These are phyloP conservation scores for Ramularia collo-cygni DNA, from an alignment of 2,329 filamentous ascomycete species.

Conservation along the genomic window DNA sequence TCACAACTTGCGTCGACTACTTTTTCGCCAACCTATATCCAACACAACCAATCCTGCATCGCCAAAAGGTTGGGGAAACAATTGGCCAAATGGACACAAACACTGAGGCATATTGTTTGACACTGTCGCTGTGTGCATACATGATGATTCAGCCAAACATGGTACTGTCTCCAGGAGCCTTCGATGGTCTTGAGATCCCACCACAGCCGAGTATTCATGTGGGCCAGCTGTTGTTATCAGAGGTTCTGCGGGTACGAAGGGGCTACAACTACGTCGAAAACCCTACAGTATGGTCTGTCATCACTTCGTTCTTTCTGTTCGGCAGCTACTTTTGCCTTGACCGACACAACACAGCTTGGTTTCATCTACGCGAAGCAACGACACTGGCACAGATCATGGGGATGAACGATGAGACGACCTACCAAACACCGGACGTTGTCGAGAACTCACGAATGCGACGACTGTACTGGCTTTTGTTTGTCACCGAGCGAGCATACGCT, in stretches of 20 bases:
- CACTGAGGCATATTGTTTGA: constrained; percentile 52
- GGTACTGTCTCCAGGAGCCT: constrained; percentile 32
- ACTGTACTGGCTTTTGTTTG: constrained; percentile 57
- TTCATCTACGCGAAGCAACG: constrained; percentile 55
- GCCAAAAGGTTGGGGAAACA: constrained; percentile 45
- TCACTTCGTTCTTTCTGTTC: constrained; percentile 57
- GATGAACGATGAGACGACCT: constrained; percentile 53
- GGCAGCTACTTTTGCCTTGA: constrained; percentile 57
- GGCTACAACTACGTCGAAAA: constrained; percentile 53
- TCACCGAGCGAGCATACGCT: constrained; percentile 58
- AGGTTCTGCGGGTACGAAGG: constrained; percentile 51
- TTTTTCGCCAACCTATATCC: constrained; percentile 58
- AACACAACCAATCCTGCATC: constrained; percentile 56
- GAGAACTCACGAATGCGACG: constrained; percentile 50
- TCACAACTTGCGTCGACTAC: constrained; percentile 51
- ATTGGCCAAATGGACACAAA: constrained; percentile 46
- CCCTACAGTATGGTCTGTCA: constrained; percentile 49
- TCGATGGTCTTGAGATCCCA: constrained; percentile 45
- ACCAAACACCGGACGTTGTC: constrained; percentile 40
- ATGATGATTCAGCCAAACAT: constrained; percentile 46
- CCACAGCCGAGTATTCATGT: constrained; percentile 39
- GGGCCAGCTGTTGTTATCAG: constrained; percentile 52
- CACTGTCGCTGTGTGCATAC: constrained; percentile 46
- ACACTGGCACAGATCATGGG: constrained; percentile 53
- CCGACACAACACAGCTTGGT: constrained; percentile 56